A percentile compares a stretch with the other conserved stretches of the same genome.
These are phyloP conservation scores for Viridothelium virens DNA, from an alignment of 495 filamentous ascomycete species.

Conservation along the genomic window DNA sequence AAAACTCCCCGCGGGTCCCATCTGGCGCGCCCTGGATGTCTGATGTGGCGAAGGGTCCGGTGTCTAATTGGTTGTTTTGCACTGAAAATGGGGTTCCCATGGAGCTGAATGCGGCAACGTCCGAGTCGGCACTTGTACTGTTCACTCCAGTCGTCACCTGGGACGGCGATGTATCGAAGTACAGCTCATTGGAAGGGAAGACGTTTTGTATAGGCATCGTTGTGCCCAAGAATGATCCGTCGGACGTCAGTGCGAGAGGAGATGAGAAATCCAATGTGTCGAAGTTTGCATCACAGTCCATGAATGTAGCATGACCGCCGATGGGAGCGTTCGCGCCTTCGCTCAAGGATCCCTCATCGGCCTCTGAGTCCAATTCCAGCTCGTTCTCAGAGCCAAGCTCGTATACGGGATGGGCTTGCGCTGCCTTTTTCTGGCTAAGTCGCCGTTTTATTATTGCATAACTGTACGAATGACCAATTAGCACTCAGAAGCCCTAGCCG, in stretches of 20 bases:
- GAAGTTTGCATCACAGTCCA: not conserved
- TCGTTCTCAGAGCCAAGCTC: not conserved
- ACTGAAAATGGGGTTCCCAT: not conserved
- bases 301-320: not conserved
- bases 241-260: constrained; percentile 1
- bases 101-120: not conserved
- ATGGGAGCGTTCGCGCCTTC: not conserved
- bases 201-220: not conserved
- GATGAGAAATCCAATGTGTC: not conserved
- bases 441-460: not conserved
- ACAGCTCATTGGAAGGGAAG: not conserved
- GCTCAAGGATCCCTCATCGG: not conserved
- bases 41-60: not conserved
- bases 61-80: not conserved
- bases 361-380: not conserved
- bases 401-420: not conserved
- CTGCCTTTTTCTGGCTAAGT: not conserved
- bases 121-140: not conserved
- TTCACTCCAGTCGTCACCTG: not conserved
- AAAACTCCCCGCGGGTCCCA: not conserved
- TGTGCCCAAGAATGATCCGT: not conserved
- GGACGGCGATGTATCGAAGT: not conserved
- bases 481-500: not conserved
- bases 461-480: not conserved
- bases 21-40: not conserved